Evolutionary conservation across 768 basidiomycete species (phyloP), one percentile per base, ranked within the genome.

Genomic region (Pisolithus orientalis): DNA sequence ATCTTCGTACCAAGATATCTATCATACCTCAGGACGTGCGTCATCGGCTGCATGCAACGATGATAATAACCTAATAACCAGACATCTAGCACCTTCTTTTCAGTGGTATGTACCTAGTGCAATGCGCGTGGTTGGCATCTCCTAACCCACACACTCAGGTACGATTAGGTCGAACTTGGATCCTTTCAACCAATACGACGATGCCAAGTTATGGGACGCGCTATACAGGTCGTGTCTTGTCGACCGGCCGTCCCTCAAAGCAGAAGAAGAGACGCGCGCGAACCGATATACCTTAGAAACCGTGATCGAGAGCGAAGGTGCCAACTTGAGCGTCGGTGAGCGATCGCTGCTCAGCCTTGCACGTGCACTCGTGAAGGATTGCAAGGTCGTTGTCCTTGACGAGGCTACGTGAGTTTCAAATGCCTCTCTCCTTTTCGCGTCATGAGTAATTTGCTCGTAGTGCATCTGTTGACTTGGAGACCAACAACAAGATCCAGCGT

Each of bases 1-100:
- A 83, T 57, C 70, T 89, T 6, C 77, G 83, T 10, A 72, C 73
- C 7, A 78, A 78, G 51, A 72, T 83, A 32, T 76, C 82, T 0
- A 82, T 85, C 52, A 84, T 87, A 51, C 84, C 85, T 6, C 85
- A 86, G 62, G 85, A 86, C 57, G 75, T 83, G 66, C 59, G 75
- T 65, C 7, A 16, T 40, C 25, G 6, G 24, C 34, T 29, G 7
- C 58, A 28, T 39, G 34, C 34, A 34, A 3, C 14, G 34, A 51
- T 43, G 10, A 10, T 40, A 42, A 40, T 39, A 21, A 14, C 1
- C 48, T 54, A 25, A 49, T 24, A 16, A 4, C 9, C 5, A 28
- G 42, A 17, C 59, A 48, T 62, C 57, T 65, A 83, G 72, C 80
- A 83, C 6, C 73, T 75, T 2, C 70, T 82, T 5, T 83, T 81